Conservation (phyloP, 768 basidiomycete species). For the Bullera alba region DNA sequence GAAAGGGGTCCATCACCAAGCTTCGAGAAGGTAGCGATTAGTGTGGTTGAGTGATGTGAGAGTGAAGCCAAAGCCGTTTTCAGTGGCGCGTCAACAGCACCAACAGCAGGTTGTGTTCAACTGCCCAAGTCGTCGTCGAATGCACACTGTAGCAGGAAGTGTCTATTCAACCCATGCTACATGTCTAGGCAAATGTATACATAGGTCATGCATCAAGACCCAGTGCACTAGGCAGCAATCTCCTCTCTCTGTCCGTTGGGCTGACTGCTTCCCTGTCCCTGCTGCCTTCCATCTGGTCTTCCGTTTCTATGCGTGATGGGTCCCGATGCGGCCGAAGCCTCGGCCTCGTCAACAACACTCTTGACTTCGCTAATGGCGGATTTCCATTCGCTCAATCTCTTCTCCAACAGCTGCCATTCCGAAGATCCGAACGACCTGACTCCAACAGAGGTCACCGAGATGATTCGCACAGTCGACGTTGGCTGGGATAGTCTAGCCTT, state of each 20-base stretch:
- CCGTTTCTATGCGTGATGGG: slow-evolving; percentile 11
- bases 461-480: slow-evolving; percentile 31
- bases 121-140: too few relatives aligned
- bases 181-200: not conserved
- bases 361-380: slow-evolving; percentile 34
- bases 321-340: slow-evolving; percentile 22
- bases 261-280: slow-evolving; percentile 3
- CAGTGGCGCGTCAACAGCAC: too few relatives aligned
- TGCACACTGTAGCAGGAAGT: not conserved
- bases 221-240: not conserved
- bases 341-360: slow-evolving; percentile 37
- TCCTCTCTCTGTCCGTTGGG: not conserved
- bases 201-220: not conserved
- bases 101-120: too few relatives aligned
- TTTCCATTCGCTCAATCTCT: slow-evolving; percentile 41
- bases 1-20: too few relatives aligned
- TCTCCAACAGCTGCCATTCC: slow-evolving; percentile 41
- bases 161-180: not conserved
- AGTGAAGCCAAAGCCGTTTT: too few relatives aligned
- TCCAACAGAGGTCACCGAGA: slow-evolving; percentile 24
- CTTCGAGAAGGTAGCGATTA: too few relatives aligned
- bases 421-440: slow-evolving; percentile 25
- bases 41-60: too few relatives aligned
- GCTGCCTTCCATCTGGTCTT: slow-evolving; percentile 1
- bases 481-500: slow-evolving; percentile 43